Percentiles rank a stretch among this genome's conserved stretches.
phyloP scores from a whole-genome alignment of 352 stramenopile species.

The Lagenidium giganteum region DNA sequence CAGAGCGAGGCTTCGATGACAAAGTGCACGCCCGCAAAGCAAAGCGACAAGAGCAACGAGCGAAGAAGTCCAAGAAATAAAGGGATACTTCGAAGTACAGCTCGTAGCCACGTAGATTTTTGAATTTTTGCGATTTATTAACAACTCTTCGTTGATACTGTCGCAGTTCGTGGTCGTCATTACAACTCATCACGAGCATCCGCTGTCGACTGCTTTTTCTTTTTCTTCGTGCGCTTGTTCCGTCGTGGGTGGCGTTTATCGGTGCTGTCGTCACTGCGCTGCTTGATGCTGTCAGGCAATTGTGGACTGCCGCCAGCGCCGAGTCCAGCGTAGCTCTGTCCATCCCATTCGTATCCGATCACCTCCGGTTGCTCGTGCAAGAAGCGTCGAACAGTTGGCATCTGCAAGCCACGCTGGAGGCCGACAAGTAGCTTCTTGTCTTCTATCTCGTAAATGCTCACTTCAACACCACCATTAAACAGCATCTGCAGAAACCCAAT shows the following conservation, averaged over 20 bases:
- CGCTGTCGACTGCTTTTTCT: not conserved
- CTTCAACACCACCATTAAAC: constrained; percentile 64
- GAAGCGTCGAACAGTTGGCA: constrained; percentile 41
- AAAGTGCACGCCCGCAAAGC: constrained; percentile 69
- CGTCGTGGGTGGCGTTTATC: no score
- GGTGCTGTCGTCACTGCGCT: no score
- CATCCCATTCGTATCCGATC: constrained; percentile 62
- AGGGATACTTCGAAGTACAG: not conserved
- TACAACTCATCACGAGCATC: no score
- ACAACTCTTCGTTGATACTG: no score
- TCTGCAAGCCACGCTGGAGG: constrained; percentile 53
- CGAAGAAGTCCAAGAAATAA: no score
- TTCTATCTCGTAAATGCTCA: constrained; percentile 67
- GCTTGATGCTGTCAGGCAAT: no score
- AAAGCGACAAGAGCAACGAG: constrained; percentile 57
- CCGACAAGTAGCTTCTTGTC: constrained; percentile 49
- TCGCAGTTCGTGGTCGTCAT: constrained; percentile 46
- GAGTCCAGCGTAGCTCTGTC: constrained; percentile 37
- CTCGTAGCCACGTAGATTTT: no score
- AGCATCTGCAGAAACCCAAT: no score
- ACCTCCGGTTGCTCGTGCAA: constrained; percentile 46
- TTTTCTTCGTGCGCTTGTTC: constrained; percentile 4
- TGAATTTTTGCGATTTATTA: no score
- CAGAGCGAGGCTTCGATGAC: constrained; percentile 86
- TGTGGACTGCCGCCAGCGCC: no score